These are phyloP conservation scores for Gynochthodes officinalis DNA, from an alignment of 257 asterid species.

Conservation along the genomic window DNA sequence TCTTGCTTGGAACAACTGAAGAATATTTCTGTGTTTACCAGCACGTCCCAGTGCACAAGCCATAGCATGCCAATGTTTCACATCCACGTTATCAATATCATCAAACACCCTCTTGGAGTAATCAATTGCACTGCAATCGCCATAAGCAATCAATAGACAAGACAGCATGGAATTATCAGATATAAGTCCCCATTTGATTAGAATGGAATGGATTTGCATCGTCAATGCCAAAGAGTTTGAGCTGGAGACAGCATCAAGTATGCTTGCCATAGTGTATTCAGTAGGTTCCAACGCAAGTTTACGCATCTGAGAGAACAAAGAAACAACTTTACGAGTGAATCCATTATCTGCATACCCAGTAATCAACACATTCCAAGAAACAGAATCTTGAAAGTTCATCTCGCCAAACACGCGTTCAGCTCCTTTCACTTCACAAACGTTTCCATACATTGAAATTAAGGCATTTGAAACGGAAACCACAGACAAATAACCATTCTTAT, in stretches of 20 bases:
- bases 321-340: not conserved
- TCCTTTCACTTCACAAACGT: not conserved
- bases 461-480: conserved; percentile 19
- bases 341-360: conserved; percentile 21
- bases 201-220: conserved; percentile 20
- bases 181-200: conserved; percentile 18
- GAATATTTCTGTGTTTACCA: not conserved
- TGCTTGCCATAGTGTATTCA: conserved; percentile 18
- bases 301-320: conserved; percentile 19
- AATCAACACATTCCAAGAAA: conserved; percentile 25
- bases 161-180: conserved; percentile 18
- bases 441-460: conserved; percentile 27
- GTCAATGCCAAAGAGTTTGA: conserved; percentile 5
- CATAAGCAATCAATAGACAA: conserved; percentile 23
- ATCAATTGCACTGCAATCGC: conserved; percentile 13
- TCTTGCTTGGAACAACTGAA: conserved; percentile 11
- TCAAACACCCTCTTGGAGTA: conserved; percentile 9
- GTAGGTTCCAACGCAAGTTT: conserved; percentile 11
- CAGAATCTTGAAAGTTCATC: conserved; percentile 12
- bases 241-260: conserved; percentile 16
- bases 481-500: conserved; percentile 8
- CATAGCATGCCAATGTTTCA: conserved; percentile 18
- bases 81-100: conserved; percentile 14
- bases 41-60: conserved; percentile 14
- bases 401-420: conserved; percentile 18